Evolutionary conservation across 2,329 filamentous ascomycete genomes (phyloP).

Genomic region (Pseudogymnoascus sp.): DNA sequence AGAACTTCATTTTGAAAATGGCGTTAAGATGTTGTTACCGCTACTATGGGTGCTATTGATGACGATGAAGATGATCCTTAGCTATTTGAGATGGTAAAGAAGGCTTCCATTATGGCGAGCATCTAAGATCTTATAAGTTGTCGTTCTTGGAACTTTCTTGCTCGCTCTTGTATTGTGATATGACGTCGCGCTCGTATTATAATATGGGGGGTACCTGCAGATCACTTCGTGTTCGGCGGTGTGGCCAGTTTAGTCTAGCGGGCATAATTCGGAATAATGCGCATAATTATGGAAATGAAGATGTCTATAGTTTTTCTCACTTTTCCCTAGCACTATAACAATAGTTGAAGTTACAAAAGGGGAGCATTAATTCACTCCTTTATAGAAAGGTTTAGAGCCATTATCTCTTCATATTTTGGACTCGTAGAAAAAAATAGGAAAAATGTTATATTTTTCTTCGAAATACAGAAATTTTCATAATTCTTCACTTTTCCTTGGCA

Average conservation of each 20-base stretch:
- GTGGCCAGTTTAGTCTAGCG: not conserved
- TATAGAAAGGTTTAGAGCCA: no score
- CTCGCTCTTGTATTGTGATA: not conserved
- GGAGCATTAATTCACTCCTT: no score
- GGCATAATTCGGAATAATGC: not conserved
- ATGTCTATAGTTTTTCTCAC: no score
- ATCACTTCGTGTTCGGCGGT: not conserved
- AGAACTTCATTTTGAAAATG: slow-evolving; percentile 20
- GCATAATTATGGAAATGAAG: no score
- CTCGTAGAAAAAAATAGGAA: no score
- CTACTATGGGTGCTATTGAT: not conserved
- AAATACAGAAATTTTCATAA: no score
- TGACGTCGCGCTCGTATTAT: slow-evolving; percentile 1
- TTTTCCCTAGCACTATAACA: no score
- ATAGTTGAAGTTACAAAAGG: no score
- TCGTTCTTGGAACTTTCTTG: not conserved
- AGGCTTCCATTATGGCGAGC: not conserved
- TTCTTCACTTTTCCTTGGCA: no score
- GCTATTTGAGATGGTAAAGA: not conserved
- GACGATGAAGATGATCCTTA: not conserved
- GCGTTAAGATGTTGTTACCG: not conserved
- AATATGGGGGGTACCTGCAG: not conserved
- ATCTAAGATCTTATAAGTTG: not conserved
- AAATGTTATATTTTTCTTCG: no score
- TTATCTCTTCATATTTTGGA: no score